These are phyloP conservation scores for Leucocoprinus sp. DNA, from an alignment of 768 basidiomycete species.

Conservation along the genomic window DNA sequence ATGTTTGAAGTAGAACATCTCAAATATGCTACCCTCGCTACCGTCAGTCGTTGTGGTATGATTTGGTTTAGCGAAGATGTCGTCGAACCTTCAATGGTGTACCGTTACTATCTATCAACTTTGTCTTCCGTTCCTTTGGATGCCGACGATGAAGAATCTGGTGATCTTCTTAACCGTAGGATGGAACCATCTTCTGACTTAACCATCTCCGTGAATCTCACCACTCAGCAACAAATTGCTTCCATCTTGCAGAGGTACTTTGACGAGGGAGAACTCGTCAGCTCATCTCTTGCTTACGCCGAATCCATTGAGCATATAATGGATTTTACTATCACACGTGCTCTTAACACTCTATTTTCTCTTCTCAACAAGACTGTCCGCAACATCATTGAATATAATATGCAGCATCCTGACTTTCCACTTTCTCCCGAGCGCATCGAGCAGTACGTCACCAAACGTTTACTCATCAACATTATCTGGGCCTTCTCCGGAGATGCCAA, in stretches of 20 bases:
- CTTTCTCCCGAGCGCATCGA: conserved; percentile 77
- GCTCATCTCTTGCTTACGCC: conserved; percentile 69
- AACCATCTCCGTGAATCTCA: conserved; percentile 51
- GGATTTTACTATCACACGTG: conserved; percentile 92
- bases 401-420: conserved; percentile 93
- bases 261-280: conserved; percentile 72
- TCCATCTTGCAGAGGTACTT: conserved; percentile 77
- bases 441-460: conserved; percentile 82
- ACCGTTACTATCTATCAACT: conserved; percentile 77
- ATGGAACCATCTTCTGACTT: conserved; percentile 42
- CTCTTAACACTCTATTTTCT: conserved; percentile 93
- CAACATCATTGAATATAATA: conserved; percentile 90
- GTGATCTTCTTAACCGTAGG: conserved; percentile 57
- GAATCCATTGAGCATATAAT: conserved; percentile 94
- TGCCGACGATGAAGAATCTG: conserved; percentile 78
- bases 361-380: conserved; percentile 93
- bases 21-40: conserved; percentile 93
- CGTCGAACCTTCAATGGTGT: conserved; percentile 86
- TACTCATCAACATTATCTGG: conserved; percentile 93
- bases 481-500: conserved; percentile 97
- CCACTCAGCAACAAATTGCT: conserved; percentile 70
- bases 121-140: conserved; percentile 72
- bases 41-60: conserved; percentile 99
- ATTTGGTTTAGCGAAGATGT: conserved; percentile 99
- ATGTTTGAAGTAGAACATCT: conserved; percentile 99